Evolutionary conservation across 2,329 filamentous ascomycete species (phyloP).

Genomic region (Berkeleyomyces rouxiae): DNA sequence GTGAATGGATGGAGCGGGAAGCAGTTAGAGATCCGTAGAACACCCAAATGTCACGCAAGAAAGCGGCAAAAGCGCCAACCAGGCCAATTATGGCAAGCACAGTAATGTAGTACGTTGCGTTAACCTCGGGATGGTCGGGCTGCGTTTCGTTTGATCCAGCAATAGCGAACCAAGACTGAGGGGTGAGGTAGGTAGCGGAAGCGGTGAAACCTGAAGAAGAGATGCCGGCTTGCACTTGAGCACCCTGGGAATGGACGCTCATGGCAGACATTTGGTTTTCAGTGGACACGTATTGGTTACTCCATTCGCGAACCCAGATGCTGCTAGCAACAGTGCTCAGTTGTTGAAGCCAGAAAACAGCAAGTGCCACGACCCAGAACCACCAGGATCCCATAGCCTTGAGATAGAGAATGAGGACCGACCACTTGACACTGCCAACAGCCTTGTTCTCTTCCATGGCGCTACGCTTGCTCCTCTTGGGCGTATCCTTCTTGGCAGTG

Average conservation of each 20-base stretch:
- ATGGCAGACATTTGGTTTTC: conserved; percentile 16
- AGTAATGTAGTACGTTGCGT: conserved; percentile 67
- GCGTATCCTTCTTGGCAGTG: conserved; percentile 31
- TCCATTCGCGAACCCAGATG: conserved; percentile 89
- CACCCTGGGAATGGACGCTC: not conserved
- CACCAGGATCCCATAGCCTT: conserved; percentile 88
- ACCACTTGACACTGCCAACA: conserved; percentile 72
- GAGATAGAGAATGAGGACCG: conserved; percentile 74
- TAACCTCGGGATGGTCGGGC: conserved; percentile 34
- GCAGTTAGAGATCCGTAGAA: conserved; percentile 86
- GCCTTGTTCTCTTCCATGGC: conserved; percentile 62
- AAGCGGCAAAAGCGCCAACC: conserved; percentile 61
- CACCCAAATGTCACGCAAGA: conserved; percentile 70
- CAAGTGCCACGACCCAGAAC: conserved; percentile 68
- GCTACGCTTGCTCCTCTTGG: conserved; percentile 28
- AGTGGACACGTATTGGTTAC: conserved; percentile 61
- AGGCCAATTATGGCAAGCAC: conserved; percentile 70
- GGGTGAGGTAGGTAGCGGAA: conserved; percentile 3
- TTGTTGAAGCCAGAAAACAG: conserved; percentile 70
- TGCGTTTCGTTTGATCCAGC: not conserved
- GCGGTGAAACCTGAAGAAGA: not conserved
- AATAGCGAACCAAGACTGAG: conserved; percentile 5
- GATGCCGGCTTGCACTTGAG: conserved; percentile 8
- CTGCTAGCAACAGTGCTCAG: conserved; percentile 75
- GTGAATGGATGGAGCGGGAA: conserved; percentile 67